A percentile compares a stretch with the other conserved stretches of the same genome.
Conservation (phyloP, 768 basidiomycete genomes). For the Russula sp. region DNA sequence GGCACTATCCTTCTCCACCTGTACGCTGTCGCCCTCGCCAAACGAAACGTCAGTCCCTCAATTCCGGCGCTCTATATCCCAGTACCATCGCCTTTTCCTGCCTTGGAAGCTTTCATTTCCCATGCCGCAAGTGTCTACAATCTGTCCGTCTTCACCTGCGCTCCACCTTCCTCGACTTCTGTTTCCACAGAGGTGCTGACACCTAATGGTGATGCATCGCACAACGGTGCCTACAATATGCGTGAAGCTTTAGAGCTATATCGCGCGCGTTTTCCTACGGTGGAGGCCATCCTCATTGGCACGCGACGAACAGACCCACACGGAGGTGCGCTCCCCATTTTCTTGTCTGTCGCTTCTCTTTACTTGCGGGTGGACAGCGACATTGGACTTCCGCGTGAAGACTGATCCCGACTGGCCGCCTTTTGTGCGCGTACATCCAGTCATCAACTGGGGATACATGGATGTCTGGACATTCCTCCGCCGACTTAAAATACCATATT, state of each 20-base stretch:
- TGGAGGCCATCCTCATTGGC: slow-evolving; percentile 82
- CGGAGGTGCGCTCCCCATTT: slow-evolving; percentile 59
- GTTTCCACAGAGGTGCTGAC: slow-evolving; percentile 43
- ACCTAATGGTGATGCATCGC: slow-evolving; percentile 21
- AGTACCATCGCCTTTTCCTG: slow-evolving; percentile 78
- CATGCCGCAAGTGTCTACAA: slow-evolving; percentile 53
- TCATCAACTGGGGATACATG: slow-evolving; percentile 90
- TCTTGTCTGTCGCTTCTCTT: neutral
- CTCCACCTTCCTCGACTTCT: slow-evolving; percentile 28
- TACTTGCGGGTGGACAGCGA: slow-evolving; percentile 38
- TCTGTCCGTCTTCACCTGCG: slow-evolving; percentile 63
- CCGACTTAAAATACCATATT: slow-evolving; percentile 73
- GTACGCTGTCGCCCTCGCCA: slow-evolving; percentile 60
- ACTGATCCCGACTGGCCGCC: slow-evolving; percentile 88
- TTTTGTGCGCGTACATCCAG: slow-evolving; percentile 88
- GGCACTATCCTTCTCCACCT: slow-evolving; percentile 95
- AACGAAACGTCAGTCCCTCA: slow-evolving; percentile 27
- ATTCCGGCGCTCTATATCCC: slow-evolving; percentile 82
- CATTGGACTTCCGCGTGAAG: slow-evolving; percentile 61
- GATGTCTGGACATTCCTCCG: slow-evolving; percentile 88
- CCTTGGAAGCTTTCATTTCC: slow-evolving; percentile 78
- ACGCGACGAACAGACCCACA: slow-evolving; percentile 89
- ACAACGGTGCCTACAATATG: slow-evolving; percentile 67
- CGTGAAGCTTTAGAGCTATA: slow-evolving; percentile 67
- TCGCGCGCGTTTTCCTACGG: slow-evolving; percentile 54